Evolutionary conservation across 2,329 filamentous ascomycete species (phyloP).

Genomic region (Fusarium citri): DNA sequence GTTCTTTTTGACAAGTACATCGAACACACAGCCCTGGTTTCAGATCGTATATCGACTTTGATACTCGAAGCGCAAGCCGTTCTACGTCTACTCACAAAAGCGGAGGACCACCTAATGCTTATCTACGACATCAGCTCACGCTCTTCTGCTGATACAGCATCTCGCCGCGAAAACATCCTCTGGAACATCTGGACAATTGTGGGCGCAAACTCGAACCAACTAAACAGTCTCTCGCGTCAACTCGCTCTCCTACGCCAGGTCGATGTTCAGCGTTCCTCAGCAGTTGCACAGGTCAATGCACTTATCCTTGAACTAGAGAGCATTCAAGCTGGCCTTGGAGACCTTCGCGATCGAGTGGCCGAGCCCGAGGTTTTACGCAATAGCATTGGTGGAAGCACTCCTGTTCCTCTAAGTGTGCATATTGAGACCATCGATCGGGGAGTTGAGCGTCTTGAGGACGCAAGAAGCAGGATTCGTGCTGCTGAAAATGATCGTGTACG

Average conservation of each 20-base stretch:
- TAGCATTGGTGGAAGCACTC: slow-evolving; percentile 44
- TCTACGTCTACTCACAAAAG: slow-evolving; percentile 71
- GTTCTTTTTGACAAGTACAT: slow-evolving; percentile 79
- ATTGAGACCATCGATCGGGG: slow-evolving; percentile 79
- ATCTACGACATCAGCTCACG: slow-evolving; percentile 77
- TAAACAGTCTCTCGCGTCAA: slow-evolving; percentile 72
- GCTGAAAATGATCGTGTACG: slow-evolving; percentile 69
- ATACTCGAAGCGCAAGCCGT: slow-evolving; percentile 78
- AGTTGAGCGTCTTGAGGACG: slow-evolving; percentile 76
- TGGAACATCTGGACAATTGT: slow-evolving; percentile 79
- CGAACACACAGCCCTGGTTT: slow-evolving; percentile 75
- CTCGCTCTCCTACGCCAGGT: slow-evolving; percentile 74
- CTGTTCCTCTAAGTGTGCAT: slow-evolving; percentile 76
- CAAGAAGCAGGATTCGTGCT: slow-evolving; percentile 68
- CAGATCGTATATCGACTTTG: slow-evolving; percentile 74
- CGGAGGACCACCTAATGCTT: slow-evolving; percentile 75
- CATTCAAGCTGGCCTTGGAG: slow-evolving; percentile 77
- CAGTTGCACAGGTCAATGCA: slow-evolving; percentile 74
- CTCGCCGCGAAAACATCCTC: slow-evolving; percentile 73
- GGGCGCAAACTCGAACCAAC: slow-evolving; percentile 72
- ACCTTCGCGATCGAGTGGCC: slow-evolving; percentile 77
- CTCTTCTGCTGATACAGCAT: slow-evolving; percentile 69
- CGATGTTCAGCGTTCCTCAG: slow-evolving; percentile 71
- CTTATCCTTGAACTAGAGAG: slow-evolving; percentile 79
- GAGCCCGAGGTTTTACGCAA: slow-evolving; percentile 70